phyloP scores from a whole-genome alignment of 805 yeast species.

The Zygosaccharomyces bisporus region DNA sequence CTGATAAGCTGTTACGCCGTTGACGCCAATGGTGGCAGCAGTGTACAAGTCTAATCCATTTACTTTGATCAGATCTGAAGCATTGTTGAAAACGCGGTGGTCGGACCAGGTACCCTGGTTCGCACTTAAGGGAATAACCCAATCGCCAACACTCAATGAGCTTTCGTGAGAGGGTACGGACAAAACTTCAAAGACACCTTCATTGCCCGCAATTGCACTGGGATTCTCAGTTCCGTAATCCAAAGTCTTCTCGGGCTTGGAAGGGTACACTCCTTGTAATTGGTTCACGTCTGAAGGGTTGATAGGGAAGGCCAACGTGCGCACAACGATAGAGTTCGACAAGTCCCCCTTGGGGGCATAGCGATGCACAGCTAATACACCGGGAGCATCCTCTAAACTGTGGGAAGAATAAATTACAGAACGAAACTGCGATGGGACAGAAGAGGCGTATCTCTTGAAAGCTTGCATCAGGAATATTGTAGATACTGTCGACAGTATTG shows the following conservation, averaged over 20 bases:
- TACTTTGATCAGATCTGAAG: constrained; percentile 53
- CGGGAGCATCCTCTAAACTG: constrained; percentile 29
- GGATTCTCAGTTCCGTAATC: constrained; percentile 60
- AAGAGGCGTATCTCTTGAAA: constrained; percentile 24
- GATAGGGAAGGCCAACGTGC: constrained; percentile 75
- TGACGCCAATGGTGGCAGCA: constrained; percentile 88
- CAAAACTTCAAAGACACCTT: constrained; percentile 85
- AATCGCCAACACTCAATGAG: constrained; percentile 64
- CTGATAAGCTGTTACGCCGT: constrained; percentile 89
- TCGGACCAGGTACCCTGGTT: constrained; percentile 91
- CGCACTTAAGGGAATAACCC: constrained; percentile 76
- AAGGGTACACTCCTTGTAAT: constrained; percentile 79
- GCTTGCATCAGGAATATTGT: constrained; percentile 6
- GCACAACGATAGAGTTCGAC: constrained; percentile 45
- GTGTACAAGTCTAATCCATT: constrained; percentile 48
- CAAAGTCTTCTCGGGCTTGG: constrained; percentile 54
- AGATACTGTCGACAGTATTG: background rate
- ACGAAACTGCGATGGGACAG: constrained; percentile 27
- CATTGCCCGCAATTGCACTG: constrained; percentile 87
- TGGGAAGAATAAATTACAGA: constrained; percentile 33
- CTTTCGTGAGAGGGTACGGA: constrained; percentile 54
- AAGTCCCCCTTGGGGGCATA: constrained; percentile 30
- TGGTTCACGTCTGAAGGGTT: constrained; percentile 91
- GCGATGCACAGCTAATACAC: constrained; percentile 28
- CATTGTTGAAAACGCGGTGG: constrained; percentile 59